A percentile compares a stretch with the other conserved stretches of the same genome.
Evolutionary conservation across 192 early-diverging fungal species (phyloP).

Genomic region (Entomortierella parvispora): DNA sequence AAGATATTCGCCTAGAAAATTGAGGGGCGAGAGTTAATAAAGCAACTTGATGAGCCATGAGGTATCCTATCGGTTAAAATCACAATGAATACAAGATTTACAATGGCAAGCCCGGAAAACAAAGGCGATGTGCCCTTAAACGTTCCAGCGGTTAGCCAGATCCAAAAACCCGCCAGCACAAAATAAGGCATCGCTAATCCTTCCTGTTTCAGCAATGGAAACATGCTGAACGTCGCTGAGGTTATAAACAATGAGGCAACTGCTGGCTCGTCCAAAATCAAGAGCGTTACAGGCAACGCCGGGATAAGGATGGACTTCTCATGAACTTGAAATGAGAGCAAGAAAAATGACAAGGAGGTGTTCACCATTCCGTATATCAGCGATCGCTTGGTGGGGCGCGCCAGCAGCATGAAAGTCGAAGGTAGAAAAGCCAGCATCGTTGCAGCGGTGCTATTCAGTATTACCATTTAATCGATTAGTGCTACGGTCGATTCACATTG

Average conservation of each 20-base stretch:
- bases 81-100: slow-evolving; percentile 26
- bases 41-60: too few relatives aligned
- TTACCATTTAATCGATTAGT: background rate
- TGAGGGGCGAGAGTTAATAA: too few relatives aligned
- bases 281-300: slow-evolving; percentile 75
- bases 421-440: slow-evolving; percentile 82
- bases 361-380: slow-evolving; percentile 81
- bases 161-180: slow-evolving; percentile 78
- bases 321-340: slow-evolving; percentile 98
- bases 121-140: slow-evolving; percentile 14
- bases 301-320: slow-evolving; percentile 97
- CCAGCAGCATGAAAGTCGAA: slow-evolving; percentile 72
- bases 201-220: slow-evolving; percentile 86
- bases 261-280: slow-evolving; percentile 76
- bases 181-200: slow-evolving; percentile 76
- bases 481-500: background rate
- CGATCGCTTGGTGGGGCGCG: slow-evolving; percentile 57
- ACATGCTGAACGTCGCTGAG: slow-evolving; percentile 85
- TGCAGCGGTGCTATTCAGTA: slow-evolving; percentile 61
- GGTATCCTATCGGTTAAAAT: too few relatives aligned
- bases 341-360: slow-evolving; percentile 89
- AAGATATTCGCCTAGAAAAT: slow-evolving; percentile 12
- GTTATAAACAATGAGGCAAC: slow-evolving; percentile 77
- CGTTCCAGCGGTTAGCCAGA: slow-evolving; percentile 59
- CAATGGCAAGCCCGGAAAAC: slow-evolving; percentile 31